Base-by-base conservation (phyloP, 257 asterid genomes). In the Linaria vulgaris region DNA sequence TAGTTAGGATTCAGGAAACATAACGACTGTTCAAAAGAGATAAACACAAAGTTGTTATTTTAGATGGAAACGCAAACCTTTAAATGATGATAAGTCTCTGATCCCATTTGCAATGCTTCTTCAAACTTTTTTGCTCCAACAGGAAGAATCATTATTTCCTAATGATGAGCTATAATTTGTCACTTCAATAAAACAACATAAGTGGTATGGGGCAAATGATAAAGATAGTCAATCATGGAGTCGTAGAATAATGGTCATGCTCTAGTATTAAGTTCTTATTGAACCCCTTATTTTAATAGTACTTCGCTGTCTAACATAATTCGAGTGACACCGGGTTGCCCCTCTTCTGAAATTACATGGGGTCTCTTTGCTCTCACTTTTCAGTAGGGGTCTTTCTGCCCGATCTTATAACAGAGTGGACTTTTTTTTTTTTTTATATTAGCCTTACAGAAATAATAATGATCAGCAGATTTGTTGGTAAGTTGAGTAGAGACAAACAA, bases 81-180 rank as follows among this genome's bases (percentile, higher is more conserved):
- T 65, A 94, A 69, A 77, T 90, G 99, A 74, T 90, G 96, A 82
- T 90, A 87, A 27, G 96, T 87, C 82, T 94, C 99, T 25, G 99
- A 83, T 72, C 99, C 99, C 78, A 94, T 90, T 76, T 85, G 97
- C 81, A 90, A 57, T 37, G 99, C 96, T 82, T 90, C 99, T 80
- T 84, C 96, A 82, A 87, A 87, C 68, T 74, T 87, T 63, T 43
- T 81, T 34, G 99, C 95, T 72, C 96, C 97, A 75, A 78, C 72
- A 58, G 99, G 99, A 67, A 94, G 95, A 70, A 94, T 75, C 95
- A 85, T 78, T 56, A 94, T 90, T 69, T 84, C 95, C 99, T 94
- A 88, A 69, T 39, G 69, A 62, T 61, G 74, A 60, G 71, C 39
- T 21, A 17, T 70, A 54, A 66, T 16, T n/a, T 64, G 59, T 73